Percentiles rank a stretch among this genome's conserved stretches.
phyloP scores from a whole-genome alignment of 2,329 filamentous ascomycete genomes.

The Paraconiothyrium sp. region DNA sequence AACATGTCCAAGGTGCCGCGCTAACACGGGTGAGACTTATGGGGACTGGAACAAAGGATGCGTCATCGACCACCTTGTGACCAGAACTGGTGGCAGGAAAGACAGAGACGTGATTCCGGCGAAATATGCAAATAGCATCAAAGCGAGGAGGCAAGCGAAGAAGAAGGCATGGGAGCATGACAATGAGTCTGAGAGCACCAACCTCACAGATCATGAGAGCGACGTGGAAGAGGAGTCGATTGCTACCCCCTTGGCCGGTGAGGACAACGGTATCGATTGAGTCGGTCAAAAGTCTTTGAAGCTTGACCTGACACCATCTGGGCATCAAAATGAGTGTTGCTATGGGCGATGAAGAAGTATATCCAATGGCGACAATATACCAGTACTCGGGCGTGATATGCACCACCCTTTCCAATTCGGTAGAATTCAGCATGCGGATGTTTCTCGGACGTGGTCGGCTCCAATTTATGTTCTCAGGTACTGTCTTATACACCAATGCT shows the following conservation, averaged over 20 bases:
- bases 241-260: background rate
- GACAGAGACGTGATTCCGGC: constrained; percentile 33
- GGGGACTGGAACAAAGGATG: constrained; percentile 71
- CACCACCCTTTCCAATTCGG: background rate
- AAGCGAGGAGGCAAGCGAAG: constrained; percentile 18
- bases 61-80: constrained; percentile 71
- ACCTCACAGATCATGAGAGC: constrained; percentile 39
- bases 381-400: background rate
- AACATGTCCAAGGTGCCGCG: constrained; percentile 67
- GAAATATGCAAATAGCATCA: constrained; percentile 23
- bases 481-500: background rate
- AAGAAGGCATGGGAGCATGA: constrained; percentile 35
- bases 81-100: constrained; percentile 65
- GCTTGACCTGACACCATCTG: no score
- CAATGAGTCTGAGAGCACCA: constrained; percentile 37
- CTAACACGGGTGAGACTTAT: constrained; percentile 68
- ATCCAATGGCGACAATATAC: background rate
- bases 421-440: background rate
- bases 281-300: no score
- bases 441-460: background rate
- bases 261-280: background rate
- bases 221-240: constrained; percentile 30
- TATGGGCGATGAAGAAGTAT: background rate
- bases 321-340: background rate
- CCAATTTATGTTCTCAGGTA: background rate